These are phyloP conservation scores for Hippophae tibetana DNA, from an alignment of 306 rosid genomes.

Conservation along the genomic window DNA sequence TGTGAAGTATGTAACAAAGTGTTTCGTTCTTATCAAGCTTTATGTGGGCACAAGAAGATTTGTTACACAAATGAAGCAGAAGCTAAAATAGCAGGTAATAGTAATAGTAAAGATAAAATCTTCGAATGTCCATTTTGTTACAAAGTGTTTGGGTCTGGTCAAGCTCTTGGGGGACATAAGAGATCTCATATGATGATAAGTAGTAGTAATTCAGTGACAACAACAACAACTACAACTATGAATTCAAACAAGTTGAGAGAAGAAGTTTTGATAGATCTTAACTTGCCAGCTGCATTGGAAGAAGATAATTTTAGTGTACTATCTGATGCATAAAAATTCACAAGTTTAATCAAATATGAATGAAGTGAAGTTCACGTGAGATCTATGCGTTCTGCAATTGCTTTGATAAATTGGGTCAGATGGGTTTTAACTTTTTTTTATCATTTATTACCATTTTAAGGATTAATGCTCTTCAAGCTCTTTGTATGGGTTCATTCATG, in stretches of 20 bases:
- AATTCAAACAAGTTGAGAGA: constrained; percentile 10
- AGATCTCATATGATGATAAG: constrained; percentile 49
- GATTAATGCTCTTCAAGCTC: constrained; percentile 30
- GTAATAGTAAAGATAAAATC: constrained; percentile 13
- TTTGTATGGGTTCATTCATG: constrained; percentile 22
- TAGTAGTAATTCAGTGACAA: background rate
- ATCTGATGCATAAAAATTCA: constrained; percentile 34
- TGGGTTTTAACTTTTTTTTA: background rate
- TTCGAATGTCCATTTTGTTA: constrained; percentile 66
- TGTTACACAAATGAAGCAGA: constrained; percentile 26
- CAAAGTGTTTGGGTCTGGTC: constrained; percentile 74
- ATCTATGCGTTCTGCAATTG: constrained; percentile 3
- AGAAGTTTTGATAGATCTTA: constrained; percentile 59
- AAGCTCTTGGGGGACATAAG: constrained; percentile 91
- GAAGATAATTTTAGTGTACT: constrained; percentile 55
- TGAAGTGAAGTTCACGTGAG: background rate
- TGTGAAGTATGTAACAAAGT: constrained; percentile 46
- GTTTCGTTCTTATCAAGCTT: constrained; percentile 56
- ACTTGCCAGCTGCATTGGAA: constrained; percentile 61
- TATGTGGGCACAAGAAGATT: constrained; percentile 48
- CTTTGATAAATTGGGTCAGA: constrained; percentile 17
- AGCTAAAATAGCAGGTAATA: constrained; percentile 2
- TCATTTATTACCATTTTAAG: constrained; percentile 23
- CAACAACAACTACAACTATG: no score
- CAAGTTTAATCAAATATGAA: background rate